phyloP scores from a whole-genome alignment of 805 yeast species.

The Pichia manshurica region DNA sequence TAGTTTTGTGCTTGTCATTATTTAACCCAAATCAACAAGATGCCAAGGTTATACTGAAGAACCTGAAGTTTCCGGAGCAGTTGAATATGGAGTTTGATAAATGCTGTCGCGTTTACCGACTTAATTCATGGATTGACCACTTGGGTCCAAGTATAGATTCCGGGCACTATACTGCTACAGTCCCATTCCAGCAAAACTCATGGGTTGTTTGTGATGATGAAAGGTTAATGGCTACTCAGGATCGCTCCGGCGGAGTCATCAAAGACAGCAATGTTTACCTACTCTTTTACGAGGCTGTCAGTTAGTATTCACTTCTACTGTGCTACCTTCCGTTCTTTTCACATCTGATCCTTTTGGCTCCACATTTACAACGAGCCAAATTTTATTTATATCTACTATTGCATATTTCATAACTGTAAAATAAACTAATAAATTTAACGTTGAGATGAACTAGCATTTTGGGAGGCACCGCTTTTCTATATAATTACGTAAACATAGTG shows the following conservation, averaged over 20 bases:
- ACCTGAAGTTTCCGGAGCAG: constrained; percentile 22
- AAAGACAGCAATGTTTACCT: constrained; percentile 58
- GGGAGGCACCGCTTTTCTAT: too few relatives aligned
- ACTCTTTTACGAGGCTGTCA: constrained; percentile 43
- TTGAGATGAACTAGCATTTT: too few relatives aligned
- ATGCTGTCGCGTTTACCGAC: constrained; percentile 43
- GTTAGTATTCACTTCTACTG: background rate
- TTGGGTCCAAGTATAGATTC: constrained; percentile 56
- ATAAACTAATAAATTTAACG: too few relatives aligned
- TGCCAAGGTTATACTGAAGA: constrained; percentile 20
- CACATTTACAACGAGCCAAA: too few relatives aligned
- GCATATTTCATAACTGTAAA: too few relatives aligned
- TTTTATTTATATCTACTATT: too few relatives aligned
- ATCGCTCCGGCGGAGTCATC: constrained; percentile 32
- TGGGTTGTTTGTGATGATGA: constrained; percentile 83
- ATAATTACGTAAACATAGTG: too few relatives aligned
- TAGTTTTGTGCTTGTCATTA: constrained; percentile 30
- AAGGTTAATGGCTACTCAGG: constrained; percentile 37
- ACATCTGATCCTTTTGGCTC: too few relatives aligned
- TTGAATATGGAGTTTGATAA: constrained; percentile 31
- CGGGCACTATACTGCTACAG: constrained; percentile 72
- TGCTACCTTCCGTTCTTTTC: too few relatives aligned
- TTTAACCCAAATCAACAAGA: constrained; percentile 27
- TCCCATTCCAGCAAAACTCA: constrained; percentile 43
- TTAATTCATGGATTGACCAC: constrained; percentile 65